These are phyloP conservation scores for Spinacia oleracea DNA, from an alignment of 179 eudicot species.

Conservation along the genomic window DNA sequence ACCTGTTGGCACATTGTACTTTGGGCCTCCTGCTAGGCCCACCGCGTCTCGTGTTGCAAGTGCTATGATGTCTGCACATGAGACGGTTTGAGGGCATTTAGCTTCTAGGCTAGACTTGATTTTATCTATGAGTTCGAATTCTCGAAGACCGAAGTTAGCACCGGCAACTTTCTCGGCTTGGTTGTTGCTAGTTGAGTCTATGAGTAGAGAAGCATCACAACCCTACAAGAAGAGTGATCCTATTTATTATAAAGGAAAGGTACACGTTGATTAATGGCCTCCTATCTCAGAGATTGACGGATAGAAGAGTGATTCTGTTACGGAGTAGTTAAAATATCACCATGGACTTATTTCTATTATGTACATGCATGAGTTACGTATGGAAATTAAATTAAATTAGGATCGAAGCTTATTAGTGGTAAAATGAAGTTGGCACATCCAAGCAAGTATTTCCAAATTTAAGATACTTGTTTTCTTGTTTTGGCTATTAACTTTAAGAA, in stretches of 20 bases:
- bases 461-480: not conserved
- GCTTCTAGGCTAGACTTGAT: slow-evolving; percentile 42
- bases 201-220: slow-evolving; percentile 63
- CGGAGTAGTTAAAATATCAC: no score
- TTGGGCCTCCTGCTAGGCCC: slow-evolving; percentile 48
- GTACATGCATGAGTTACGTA: not conserved
- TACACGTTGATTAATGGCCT: no score
- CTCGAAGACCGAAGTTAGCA: slow-evolving; percentile 53
- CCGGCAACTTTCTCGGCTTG: slow-evolving; percentile 50
- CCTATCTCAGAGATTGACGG: no score
- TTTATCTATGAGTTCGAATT: slow-evolving; percentile 46
- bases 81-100: slow-evolving; percentile 46
- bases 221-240: slow-evolving; percentile 32
- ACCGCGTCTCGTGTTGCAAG: slow-evolving; percentile 58
- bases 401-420: not conserved
- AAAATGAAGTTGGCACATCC: not conserved
- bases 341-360: not conserved
- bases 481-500: not conserved
- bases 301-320: no score
- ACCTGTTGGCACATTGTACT: slow-evolving; percentile 49
- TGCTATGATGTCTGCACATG: slow-evolving; percentile 60
- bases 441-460: not conserved
- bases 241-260: no score
- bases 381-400: not conserved
- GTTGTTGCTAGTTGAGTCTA: slow-evolving; percentile 37